Evolutionary conservation across 2,329 filamentous ascomycete species (phyloP).

Genomic region (Aureobasidium lini): DNA sequence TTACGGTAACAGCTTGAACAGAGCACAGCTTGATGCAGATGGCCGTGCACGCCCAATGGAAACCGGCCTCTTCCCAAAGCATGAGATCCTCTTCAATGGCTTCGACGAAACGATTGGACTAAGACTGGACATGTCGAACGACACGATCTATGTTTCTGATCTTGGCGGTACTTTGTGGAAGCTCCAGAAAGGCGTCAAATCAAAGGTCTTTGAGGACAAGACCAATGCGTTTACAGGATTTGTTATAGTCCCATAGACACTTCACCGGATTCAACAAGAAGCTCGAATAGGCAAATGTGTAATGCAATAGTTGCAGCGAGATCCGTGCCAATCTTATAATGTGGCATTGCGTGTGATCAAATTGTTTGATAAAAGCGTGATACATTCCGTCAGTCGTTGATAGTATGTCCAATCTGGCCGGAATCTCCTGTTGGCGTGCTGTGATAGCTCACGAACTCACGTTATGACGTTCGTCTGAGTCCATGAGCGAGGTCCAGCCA

Average conservation of each 20-base stretch:
- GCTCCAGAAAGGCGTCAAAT: background rate
- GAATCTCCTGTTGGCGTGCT: too few relatives aligned
- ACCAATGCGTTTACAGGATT: constrained; percentile 3
- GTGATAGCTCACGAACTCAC: too few relatives aligned
- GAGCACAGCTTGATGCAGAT: constrained; percentile 11
- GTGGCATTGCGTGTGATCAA: too few relatives aligned
- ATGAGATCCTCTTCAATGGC: constrained; percentile 24
- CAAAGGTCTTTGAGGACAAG: background rate
- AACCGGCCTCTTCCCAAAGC: constrained; percentile 22
- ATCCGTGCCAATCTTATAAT: too few relatives aligned
- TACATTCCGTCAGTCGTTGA: too few relatives aligned
- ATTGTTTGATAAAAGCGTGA: too few relatives aligned
- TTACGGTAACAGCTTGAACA: constrained; percentile 47
- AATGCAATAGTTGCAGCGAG: too few relatives aligned
- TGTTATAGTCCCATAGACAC: background rate
- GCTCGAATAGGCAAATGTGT: too few relatives aligned
- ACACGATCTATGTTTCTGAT: background rate
- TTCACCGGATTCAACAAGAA: too few relatives aligned
- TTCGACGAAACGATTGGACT: constrained; percentile 43
- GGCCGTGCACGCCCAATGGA: background rate
- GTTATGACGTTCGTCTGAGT: background rate
- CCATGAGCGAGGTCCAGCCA: background rate
- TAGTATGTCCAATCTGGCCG: too few relatives aligned
- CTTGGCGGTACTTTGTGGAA: background rate
- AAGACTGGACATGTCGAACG: background rate